Base-by-base conservation (phyloP, 139 green algal species). In the Pedinophyceae sp. region DNA sequence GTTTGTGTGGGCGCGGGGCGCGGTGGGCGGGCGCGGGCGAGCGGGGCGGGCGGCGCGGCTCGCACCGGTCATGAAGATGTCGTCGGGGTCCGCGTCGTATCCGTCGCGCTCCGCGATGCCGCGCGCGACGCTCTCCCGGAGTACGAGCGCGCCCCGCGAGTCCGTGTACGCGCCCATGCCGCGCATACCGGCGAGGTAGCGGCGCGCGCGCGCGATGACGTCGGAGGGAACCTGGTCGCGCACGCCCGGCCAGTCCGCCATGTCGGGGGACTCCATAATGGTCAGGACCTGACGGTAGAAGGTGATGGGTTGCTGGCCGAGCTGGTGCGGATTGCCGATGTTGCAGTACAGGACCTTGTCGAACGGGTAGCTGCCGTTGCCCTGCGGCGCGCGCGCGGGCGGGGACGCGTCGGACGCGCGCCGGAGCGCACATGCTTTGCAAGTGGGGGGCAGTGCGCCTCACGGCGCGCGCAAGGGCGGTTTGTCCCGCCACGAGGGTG, bases 261-360 rank as follows among this genome's bases (percentile, higher is more conserved):
- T 58, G 72, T 87, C 71, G 29, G 52, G 6, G 43, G 7, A 43
- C 10, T 43, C 10, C 34, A 43, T 43, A 13, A 43, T 43, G 34
- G 34, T 43, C 10, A 93, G 72, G 2, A 95, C 81, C 60, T 93
- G 82, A 2, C 84, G 62, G 55, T 86, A 83, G 61, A 91, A 97
- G 24, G 85, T 89, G 16, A 97, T 79, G 23, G 88, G 84, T 61
- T 87, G 76, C 72, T 97, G 88, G 0, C 87, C 82, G 4, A 97
- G 70, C 2, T 78, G 65, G 60, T 96, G 88, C 3, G 86, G 86
- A 13, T 43, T 43, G 34, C 34, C 84, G 43, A 91, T 93, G 74
- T 93, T 93, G 69, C 83, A 93, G 58, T 75, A 78, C 24, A 87
- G 61, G 27, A 89, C 48, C 30, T 85, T 85, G 30, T 73, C 26